Evolutionary conservation across 306 rosid genomes (phyloP), one percentile per base, ranked within the genome.

Genomic region (Cyclanthera cordifolia): DNA sequence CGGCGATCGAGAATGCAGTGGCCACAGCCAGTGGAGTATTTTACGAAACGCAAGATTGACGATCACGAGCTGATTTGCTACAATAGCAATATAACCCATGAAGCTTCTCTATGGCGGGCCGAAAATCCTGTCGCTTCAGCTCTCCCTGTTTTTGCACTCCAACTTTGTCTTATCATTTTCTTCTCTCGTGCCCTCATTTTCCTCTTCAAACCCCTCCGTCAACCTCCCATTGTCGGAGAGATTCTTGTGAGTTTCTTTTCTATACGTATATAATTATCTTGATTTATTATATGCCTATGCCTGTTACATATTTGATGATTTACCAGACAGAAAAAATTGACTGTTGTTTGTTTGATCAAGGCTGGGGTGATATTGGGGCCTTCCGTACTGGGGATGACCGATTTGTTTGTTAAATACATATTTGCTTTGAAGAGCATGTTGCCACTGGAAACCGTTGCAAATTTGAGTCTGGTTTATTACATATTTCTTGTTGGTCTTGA

Each of bases 401-500:
- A 21, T 0, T 24, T 69, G 0, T 25, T 57, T 13, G 2, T 2
- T 0, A 34, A 17, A 4, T 4, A 53, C 20, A 8, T 78, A 16
- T 17, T 37, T 39, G 76, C 78, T 30, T 69, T 70, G 16, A 58
- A 37, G 8, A 72, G 71, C 59, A 0, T 74, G 8, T 2, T 61
- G 57, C 53, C 53, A 2, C 39, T 77, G 41, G 84, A 79, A 41
- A 77, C 76, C 4, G 28, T 77, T 4, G 80, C 74, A 2, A 69
- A 70, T 68, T 53, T 77, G 69, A 73, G 82, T 1, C 32, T 77
- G 17, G 67, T 79, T 46, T 83, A 79, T 61, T 80, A 77, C 70
- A 74, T 79, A 68, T 83, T 83, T 64, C 72, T 83, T 3, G 78
- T 83, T 15, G 87, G 87, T 12, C 51, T 79, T 28, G 87, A 83